Percentiles rank a stretch among this genome's conserved stretches.
Conservation (phyloP, 176 grass and related monocot genomes). For the Bromus sterilis region DNA sequence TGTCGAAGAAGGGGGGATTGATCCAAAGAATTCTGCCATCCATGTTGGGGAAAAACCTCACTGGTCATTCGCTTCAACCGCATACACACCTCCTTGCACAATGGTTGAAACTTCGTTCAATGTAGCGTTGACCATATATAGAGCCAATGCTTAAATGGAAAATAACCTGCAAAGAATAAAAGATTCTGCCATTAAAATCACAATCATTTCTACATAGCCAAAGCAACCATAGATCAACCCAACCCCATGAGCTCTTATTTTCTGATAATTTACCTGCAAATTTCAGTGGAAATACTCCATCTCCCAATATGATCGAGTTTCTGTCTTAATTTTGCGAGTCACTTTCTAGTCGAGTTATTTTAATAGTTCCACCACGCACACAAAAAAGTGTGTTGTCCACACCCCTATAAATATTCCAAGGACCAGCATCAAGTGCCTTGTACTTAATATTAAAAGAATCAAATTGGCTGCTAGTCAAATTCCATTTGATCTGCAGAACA, state of each 20-base stretch:
- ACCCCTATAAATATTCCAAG: background rate
- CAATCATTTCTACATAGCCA: no score
- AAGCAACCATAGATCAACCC: no score
- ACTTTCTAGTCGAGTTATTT: background rate
- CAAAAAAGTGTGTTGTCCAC: background rate
- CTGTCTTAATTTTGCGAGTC: background rate
- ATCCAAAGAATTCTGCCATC: no score
- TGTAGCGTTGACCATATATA: no score
- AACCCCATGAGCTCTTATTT: background rate
- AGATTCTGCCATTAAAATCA: no score
- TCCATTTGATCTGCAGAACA: background rate
- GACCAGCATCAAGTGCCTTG: background rate
- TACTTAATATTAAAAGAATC: background rate
- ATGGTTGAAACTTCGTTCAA: no score
- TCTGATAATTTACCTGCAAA: background rate
- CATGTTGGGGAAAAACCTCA: no score
- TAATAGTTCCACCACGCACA: background rate
- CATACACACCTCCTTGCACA: no score
- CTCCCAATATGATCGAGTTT: background rate
- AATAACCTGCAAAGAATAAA: no score
- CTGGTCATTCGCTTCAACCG: no score
- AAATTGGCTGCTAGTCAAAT: background rate
- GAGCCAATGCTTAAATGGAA: no score
- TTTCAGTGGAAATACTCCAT: background rate
- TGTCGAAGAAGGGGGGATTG: no score